Percentiles rank a stretch among this genome's conserved stretches.
phyloP scores from a whole-genome alignment of 2,329 filamentous ascomycete genomes.

The Cytospora chrysosperma region DNA sequence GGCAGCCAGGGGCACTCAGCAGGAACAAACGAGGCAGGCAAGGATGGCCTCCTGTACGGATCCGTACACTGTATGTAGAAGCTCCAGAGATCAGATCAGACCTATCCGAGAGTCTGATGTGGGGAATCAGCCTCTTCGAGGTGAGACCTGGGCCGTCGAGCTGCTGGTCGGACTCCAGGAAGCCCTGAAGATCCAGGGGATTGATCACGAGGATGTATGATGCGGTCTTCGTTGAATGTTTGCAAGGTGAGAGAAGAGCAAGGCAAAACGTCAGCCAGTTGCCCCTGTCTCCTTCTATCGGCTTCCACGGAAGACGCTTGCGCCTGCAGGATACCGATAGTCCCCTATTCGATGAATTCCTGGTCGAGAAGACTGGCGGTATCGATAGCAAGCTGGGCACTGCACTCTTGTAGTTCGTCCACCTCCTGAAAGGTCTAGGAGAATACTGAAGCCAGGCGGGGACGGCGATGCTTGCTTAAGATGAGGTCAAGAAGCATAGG shows the following conservation, averaged over 20 bases:
- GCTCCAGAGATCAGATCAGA: conserved; percentile 6
- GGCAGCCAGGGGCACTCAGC: conserved; percentile 17
- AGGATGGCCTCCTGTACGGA: conserved; percentile 16
- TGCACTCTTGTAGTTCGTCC: conserved; percentile 8
- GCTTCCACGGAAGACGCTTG: conserved; percentile 15
- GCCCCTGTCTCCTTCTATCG: conserved; percentile 19
- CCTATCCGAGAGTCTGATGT: background rate
- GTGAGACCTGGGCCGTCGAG: conserved; percentile 4
- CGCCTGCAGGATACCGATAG: conserved; percentile 6
- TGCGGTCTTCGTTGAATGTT: background rate
- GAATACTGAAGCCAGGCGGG: background rate
- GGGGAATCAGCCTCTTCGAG: conserved; percentile 5
- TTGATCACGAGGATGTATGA: background rate
- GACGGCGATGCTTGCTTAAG: background rate
- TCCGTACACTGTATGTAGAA: too few relatives aligned
- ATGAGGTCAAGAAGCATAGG: background rate
- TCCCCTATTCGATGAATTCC: background rate
- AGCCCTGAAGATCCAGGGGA: conserved; percentile 1
- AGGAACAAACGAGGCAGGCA: conserved; percentile 7
- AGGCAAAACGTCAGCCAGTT: conserved; percentile 11
- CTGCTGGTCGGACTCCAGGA: background rate
- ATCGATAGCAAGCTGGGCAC: background rate
- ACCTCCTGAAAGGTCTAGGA: conserved; percentile 3
- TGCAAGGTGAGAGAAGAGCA: background rate
- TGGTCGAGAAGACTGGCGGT: conserved; percentile 2